Base-by-base conservation (phyloP, 768 basidiomycete genomes). In the Leccinum pellstonianum region DNA sequence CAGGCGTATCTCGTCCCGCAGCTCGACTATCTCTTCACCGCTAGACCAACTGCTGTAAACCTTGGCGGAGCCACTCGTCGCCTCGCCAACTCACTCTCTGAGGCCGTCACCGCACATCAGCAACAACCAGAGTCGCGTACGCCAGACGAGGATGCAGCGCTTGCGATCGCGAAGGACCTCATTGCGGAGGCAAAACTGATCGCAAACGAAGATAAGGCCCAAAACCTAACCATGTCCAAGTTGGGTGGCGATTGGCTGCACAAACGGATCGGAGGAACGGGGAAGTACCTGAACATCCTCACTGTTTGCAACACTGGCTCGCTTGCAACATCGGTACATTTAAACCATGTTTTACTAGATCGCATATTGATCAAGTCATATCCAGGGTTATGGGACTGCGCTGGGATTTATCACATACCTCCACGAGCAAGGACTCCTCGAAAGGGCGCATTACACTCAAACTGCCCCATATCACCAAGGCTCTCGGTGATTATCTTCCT, bases 231-330 rank as follows among this genome's bases (percentile, higher is more conserved):
- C 63, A 98, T 98, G 91, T 83, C 91, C 10, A 84, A 84, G 65
- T 80, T 84, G 74, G 95, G 95, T 25, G 94, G 89, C 3, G 86
- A 91, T 35, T 98, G 95, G 95, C 77, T 97, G 38, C 69, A 87
- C 38, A 74, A 84, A 43, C 64, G 62, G 35, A 62, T 70, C 33
- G 64, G 63, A 35, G 73, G 70, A 7, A 70, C 77, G 17, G 77
- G 76, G 27, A 77, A 77, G 49, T 80, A 77, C 41, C 73, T 97
- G 59, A 94, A 91, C 69, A 84, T 96, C 19, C 77, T 97, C 73
- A 97, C 95, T 15, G 93, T 98, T 11, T 98, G 95, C 77, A 98
- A 98, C 73, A 98, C 95, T n/a, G 95, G 95, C 4, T 93, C 90
- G 23, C 81, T 98, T 63, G 95, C 96, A 1, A 97, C 95, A 10